These are phyloP conservation scores for Tephrocybe sp. DNA, from an alignment of 768 basidiomycete genomes.

Conservation along the genomic window DNA sequence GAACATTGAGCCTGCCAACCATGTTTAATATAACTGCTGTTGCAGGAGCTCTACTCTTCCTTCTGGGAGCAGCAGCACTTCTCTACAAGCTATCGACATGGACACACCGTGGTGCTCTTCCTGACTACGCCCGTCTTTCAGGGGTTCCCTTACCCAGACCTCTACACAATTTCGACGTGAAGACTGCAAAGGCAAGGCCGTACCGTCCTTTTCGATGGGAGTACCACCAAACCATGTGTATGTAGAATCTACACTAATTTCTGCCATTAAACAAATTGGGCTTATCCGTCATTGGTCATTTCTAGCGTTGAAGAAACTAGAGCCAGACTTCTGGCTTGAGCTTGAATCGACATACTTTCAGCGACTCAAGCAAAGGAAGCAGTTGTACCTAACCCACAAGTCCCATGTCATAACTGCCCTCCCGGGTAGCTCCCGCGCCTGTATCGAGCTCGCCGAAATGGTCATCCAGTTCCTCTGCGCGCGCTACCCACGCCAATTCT, in stretches of 20 bases:
- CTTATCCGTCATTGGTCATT: neutral
- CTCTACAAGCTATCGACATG: neutral
- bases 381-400: constrained; percentile 37
- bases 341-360: constrained; percentile 51
- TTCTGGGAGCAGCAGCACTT: neutral
- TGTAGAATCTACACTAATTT: neutral
- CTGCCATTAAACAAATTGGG: neutral
- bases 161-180: constrained; percentile 41
- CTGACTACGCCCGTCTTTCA: constrained; percentile 42
- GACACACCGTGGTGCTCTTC: neutral
- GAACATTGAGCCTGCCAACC: neutral
- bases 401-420: constrained; percentile 42
- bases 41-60: neutral
- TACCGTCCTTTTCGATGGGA: constrained; percentile 58
- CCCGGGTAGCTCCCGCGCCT: constrained; percentile 50
- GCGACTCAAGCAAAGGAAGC: constrained; percentile 42
- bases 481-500: constrained; percentile 56
- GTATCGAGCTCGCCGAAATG: constrained; percentile 54
- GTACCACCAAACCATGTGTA: constrained; percentile 60
- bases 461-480: constrained; percentile 56
- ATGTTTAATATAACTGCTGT: neutral
- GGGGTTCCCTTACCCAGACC: constrained; percentile 45
- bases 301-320: constrained; percentile 45
- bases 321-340: constrained; percentile 59
- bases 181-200: constrained; percentile 43